Base-by-base conservation (phyloP, 495 filamentous ascomycete species). In the Echria macrotheca region DNA sequence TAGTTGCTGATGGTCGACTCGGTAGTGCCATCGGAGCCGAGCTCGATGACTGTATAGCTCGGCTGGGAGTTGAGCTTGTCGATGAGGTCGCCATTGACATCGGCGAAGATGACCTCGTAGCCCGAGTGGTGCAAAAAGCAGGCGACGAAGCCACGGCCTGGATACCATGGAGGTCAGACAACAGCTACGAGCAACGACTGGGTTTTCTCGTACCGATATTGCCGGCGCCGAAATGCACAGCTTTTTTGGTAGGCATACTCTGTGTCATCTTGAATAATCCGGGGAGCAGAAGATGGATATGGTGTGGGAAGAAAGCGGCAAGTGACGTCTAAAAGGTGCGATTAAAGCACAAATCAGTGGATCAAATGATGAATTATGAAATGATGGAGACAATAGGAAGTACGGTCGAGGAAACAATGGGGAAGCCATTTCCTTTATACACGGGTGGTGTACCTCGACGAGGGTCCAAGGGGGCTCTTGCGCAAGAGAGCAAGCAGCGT, bases 71-170 rank as follows among this genome's bases (percentile, higher is more conserved):
- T 86, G 25, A 98, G 76, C 14, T 76, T 60, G 32, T 85, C 71
- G 69, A 98, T 93, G 52, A 95, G 68, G 32, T 60, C 69, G 57
- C 88, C 86, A 68, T 90, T 82, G 54, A 97, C 88, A 76, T 98
- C 93, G 66, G 91, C 82, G 65, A 98, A 97, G 70, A 96, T 76
- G 56, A 98, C 90, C 60, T 96, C 85, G 59, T 89, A 96, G 58
- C 86, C 86, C 5, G 85, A 86, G 55, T 85, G 77, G 70, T 94
- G 84, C 39, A 96, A 81, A 73, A 96, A 77, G 65, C 67, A 70
- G 47, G 74, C 78, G 29, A 81, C 77, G 46, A 78, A 77, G 46
- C 75, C 75, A 32, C 74, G 71, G 58, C 78, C 74, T 73, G 45
- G 14, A 12, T 4, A 17, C 2, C 60, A 52, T 29, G 59, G 15